Conservation (phyloP, 352 stramenopile genomes). For the Globisporangium yorkense region DNA sequence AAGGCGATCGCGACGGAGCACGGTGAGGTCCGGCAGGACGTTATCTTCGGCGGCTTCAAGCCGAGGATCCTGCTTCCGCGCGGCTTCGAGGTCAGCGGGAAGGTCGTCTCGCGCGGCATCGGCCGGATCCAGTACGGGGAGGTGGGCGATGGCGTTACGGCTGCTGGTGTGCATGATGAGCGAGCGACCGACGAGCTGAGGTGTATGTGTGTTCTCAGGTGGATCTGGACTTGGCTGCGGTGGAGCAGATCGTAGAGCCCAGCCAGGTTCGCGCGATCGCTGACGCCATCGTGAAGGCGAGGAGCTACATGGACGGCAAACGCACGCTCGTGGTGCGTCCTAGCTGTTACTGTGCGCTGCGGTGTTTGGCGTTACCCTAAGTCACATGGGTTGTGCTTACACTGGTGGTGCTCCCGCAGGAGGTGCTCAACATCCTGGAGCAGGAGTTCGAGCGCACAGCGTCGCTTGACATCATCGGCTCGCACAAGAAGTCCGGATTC, state of each 20-base stretch:
- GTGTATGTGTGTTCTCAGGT: constrained; percentile 24
- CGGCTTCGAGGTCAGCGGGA: constrained; percentile 63
- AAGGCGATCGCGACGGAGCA: constrained; percentile 88
- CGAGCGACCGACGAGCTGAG: background rate
- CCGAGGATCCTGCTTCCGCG: constrained; percentile 42
- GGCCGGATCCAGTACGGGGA: constrained; percentile 86
- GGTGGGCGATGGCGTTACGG: constrained; percentile 19
- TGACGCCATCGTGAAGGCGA: constrained; percentile 50
- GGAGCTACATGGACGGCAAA: constrained; percentile 58
- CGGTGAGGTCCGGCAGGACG: constrained; percentile 42
- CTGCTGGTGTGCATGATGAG: background rate
- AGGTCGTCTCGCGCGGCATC: constrained; percentile 67
- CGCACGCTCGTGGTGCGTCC: constrained; percentile 36
- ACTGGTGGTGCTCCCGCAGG: constrained; percentile 13
- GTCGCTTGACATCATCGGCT: constrained; percentile 56
- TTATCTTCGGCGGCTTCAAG: constrained; percentile 42
- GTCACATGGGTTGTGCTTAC: background rate
- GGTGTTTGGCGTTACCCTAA: background rate
- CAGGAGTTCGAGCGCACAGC: constrained; percentile 50
- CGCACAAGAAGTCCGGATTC: constrained; percentile 60
- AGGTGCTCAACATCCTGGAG: constrained; percentile 64
- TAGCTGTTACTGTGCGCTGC: background rate
- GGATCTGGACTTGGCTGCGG: constrained; percentile 75
- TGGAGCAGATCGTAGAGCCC: constrained; percentile 88
- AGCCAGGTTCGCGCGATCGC: constrained; percentile 85